A percentile compares a stretch with the other conserved stretches of the same genome.
phyloP scores from a whole-genome alignment of 2,329 filamentous ascomycete species.

The Epichloe scottii region DNA sequence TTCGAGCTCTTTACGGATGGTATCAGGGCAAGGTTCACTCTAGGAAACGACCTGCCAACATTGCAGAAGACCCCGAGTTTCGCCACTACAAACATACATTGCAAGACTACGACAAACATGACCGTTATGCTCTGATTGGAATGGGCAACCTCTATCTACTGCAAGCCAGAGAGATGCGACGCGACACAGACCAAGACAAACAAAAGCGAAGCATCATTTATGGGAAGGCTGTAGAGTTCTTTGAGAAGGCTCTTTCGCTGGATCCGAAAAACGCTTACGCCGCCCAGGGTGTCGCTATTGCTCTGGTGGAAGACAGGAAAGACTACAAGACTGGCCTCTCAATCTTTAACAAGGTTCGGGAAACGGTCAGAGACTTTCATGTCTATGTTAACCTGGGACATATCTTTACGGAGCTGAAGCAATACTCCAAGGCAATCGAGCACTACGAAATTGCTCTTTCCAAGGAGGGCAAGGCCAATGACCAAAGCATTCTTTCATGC shows the following conservation, averaged over 20 bases:
- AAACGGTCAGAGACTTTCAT: constrained; percentile 77
- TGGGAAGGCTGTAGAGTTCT: constrained; percentile 90
- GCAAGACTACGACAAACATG: constrained; percentile 91
- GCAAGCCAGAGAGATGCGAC: constrained; percentile 85
- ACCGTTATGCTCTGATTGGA: constrained; percentile 87
- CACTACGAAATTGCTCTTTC: constrained; percentile 79
- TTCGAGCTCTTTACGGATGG: constrained; percentile 89
- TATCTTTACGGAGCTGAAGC: constrained; percentile 78
- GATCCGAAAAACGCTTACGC: constrained; percentile 93
- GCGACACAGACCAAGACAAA: constrained; percentile 79
- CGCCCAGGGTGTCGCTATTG: constrained; percentile 90
- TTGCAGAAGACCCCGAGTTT: constrained; percentile 82
- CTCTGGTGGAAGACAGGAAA: constrained; percentile 87
- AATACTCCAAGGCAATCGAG: constrained; percentile 85
- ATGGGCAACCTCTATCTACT: constrained; percentile 92
- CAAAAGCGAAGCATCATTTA: constrained; percentile 83
- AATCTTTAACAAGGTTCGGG: constrained; percentile 81
- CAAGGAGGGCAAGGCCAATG: constrained; percentile 61
- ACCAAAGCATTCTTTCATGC: constrained; percentile 71
- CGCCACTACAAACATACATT: constrained; percentile 94
- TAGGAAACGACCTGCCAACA: constrained; percentile 68
- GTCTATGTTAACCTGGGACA: constrained; percentile 91
- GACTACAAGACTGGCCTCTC: constrained; percentile 71
- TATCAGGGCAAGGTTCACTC: constrained; percentile 71
- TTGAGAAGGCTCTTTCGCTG: constrained; percentile 91